Evolutionary conservation across 176 grass and related monocot species (phyloP).

Genomic region (Themeda triandra): DNA sequence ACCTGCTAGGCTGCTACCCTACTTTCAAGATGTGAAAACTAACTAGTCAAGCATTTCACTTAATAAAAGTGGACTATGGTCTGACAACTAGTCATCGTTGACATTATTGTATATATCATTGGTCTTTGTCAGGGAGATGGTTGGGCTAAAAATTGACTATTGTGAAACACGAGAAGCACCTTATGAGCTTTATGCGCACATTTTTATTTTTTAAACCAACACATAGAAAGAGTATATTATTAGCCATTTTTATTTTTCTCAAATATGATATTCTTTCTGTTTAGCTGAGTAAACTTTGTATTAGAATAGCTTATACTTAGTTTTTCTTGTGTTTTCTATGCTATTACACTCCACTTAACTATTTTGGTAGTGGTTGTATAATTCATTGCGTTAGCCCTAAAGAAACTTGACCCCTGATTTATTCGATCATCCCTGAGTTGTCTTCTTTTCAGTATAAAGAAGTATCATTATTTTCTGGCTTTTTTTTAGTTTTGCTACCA

Average conservation of each 20-base stretch:
- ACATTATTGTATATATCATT: not conserved
- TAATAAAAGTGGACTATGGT: not conserved
- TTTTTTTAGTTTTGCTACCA: too few species aligned
- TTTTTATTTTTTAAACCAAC: not conserved
- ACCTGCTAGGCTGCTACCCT: not conserved
- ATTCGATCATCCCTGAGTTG: too few species aligned
- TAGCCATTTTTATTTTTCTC: not conserved
- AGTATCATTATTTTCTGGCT: too few species aligned
- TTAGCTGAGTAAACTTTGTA: not conserved
- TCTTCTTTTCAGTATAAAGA: too few species aligned
- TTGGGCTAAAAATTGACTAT: not conserved
- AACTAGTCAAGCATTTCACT: not conserved
- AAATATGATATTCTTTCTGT: not conserved
- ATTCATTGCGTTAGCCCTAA: too few species aligned
- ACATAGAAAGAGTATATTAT: not conserved
- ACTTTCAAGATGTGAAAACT: not conserved
- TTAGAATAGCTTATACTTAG: not conserved
- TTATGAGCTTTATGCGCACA: not conserved
- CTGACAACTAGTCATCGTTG: not conserved
- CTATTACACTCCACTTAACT: not conserved
- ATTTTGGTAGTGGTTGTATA: slow-evolving; percentile 4
- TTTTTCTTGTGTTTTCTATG: not conserved
- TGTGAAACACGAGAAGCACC: not conserved
- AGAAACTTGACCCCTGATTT: too few species aligned
- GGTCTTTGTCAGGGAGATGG: not conserved